Conservation (phyloP, 352 stramenopile genomes). For the Phytophthora lateralis region DNA sequence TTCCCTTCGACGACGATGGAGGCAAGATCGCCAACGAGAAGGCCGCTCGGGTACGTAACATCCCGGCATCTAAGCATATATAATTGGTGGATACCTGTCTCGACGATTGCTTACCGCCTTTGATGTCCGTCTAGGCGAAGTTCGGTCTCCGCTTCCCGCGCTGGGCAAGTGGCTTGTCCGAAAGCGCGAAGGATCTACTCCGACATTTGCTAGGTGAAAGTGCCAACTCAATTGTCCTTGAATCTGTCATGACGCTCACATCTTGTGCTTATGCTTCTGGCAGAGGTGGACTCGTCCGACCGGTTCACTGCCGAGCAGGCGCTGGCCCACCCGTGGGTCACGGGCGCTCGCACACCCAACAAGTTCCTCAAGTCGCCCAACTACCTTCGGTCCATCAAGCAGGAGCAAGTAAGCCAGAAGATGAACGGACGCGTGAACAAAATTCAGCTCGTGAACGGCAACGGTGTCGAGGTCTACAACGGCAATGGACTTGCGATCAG, state of each 20-base stretch:
- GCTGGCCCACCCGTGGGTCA: conserved; percentile 87
- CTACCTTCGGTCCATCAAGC: conserved; percentile 84
- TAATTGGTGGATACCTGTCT: neutral
- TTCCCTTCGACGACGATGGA: conserved; percentile 98
- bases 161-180: conserved; percentile 90
- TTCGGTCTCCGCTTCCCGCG: conserved; percentile 95
- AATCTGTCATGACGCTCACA: neutral
- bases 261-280: neutral
- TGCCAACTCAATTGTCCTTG: neutral
- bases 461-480: conserved; percentile 23
- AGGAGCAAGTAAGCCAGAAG: conserved; percentile 55
- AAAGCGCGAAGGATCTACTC: conserved; percentile 87
- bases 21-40: conserved; percentile 82
- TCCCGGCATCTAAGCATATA: neutral
- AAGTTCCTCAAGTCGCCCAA: conserved; percentile 89
- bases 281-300: conserved; percentile 81
- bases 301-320: conserved; percentile 85
- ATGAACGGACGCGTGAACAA: conserved; percentile 39
- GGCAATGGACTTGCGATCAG: conserved; percentile 42
- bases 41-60: conserved; percentile 54
- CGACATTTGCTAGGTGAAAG: conserved; percentile 71
- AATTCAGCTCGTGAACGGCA: conserved; percentile 19
- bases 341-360: conserved; percentile 83
- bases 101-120: conserved; percentile 4
- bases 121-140: conserved; percentile 66